Base-by-base conservation (phyloP, 2,329 filamentous ascomycete genomes). In the Scopulariopsis brevicaulis region DNA sequence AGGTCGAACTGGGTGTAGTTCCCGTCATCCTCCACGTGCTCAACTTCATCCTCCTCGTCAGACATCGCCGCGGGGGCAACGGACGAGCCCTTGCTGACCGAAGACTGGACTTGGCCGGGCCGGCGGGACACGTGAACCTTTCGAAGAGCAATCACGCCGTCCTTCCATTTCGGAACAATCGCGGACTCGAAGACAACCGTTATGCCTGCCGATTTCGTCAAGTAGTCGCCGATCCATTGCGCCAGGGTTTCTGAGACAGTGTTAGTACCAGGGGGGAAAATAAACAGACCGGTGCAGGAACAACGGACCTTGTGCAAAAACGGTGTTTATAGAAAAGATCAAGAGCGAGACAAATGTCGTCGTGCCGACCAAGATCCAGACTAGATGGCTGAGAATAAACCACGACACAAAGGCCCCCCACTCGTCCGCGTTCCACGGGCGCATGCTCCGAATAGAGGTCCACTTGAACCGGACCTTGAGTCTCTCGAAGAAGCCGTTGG, bases 1-100 rank as follows among this genome's bases (percentile, higher is more conserved):
- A 99, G 77, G 67, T 99, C 94, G 65, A 96, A 99, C 64, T 99
- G 94, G 0, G 92, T 96, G 70, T 97, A 99, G 68, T 99, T 99
- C 20, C 89, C 90, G 67, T 97, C 93, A 66, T 97, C 92, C 61
- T 82, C 78, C 22, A 73, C 71, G 3, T 63, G 63, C 18, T 69
- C 65, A 18, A 62, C 62, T 1, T 58, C 58, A 43, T 71, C 68
- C 1, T 74, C 71, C 34, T 79, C 76, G 15, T 74, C 71, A 0
- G 89, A 89, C 0, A 91, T 92, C 0, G 90, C 91, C 1, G 87
- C 90, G 0, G 92, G 93, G 6, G 90, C 92, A 28, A 83, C 82
- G 1, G 90, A 89, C 5, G 93, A 96, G 10, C 94, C 94, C 72
- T 99, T 97, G 71, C 84, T 94, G 59, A 99, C 93, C 58, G 90